Conservation (phyloP, 805 yeast genomes). For the Candida arabinofermentans region DNA sequence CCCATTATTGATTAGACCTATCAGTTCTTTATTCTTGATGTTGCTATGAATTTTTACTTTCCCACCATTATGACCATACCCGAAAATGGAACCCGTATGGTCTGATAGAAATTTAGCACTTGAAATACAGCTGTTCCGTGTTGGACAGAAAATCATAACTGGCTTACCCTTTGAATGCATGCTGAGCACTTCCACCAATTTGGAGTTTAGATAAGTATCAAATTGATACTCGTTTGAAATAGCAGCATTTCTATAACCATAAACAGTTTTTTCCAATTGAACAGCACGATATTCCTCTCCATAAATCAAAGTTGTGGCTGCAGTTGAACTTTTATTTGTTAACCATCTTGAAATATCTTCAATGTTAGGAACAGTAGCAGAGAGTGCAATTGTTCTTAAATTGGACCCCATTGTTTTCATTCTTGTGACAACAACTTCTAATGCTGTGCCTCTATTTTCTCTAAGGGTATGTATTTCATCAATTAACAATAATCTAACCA, state of each 20-base stretch:
- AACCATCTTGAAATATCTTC: slow-evolving; percentile 46
- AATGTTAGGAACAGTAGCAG: slow-evolving; percentile 54
- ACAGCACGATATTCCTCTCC: slow-evolving; percentile 49
- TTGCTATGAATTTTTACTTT: background rate
- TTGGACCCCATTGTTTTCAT: slow-evolving; percentile 37
- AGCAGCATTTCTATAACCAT: slow-evolving; percentile 35
- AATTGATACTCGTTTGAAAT: slow-evolving; percentile 43
- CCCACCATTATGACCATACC: background rate
- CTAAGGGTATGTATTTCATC: slow-evolving; percentile 47
- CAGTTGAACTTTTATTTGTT: slow-evolving; percentile 9
- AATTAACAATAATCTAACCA: slow-evolving; percentile 48
- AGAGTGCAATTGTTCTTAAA: slow-evolving; percentile 42
- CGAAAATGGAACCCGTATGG: slow-evolving; percentile 9
- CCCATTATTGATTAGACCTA: slow-evolving; percentile 28
- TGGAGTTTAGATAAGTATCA: slow-evolving; percentile 41
- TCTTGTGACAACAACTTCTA: slow-evolving; percentile 46
- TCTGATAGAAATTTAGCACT: slow-evolving; percentile 41
- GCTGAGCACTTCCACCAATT: slow-evolving; percentile 36
- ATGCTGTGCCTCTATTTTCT: slow-evolving; percentile 44
- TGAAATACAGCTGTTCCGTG: slow-evolving; percentile 42
- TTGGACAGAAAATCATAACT: slow-evolving; percentile 49
- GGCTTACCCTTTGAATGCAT: slow-evolving; percentile 39
- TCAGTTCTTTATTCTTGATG: slow-evolving; percentile 28
- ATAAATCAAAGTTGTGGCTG: slow-evolving; percentile 38
- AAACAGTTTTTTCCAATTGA: slow-evolving; percentile 36